Base-by-base conservation (phyloP, 2,329 filamentous ascomycete genomes). In the Botrytis fabae region DNA sequence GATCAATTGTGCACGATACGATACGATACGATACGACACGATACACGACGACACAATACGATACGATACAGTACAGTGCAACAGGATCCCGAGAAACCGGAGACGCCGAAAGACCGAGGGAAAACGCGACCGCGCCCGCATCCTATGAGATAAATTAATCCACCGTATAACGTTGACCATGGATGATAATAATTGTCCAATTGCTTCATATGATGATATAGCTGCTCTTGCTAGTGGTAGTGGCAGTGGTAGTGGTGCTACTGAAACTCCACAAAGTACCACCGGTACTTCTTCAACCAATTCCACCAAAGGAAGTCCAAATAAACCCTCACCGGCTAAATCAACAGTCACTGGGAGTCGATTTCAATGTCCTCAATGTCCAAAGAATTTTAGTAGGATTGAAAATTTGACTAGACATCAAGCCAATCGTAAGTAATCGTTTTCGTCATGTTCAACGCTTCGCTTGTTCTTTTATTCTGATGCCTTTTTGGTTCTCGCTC, bases 391-490 rank as follows among this genome's bases (percentile, higher is more conserved):
- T 75, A 79, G 74, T 65, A 76, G 79, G 57, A 78, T 79, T 44
- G 79, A 79, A 72, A 80, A 80, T 71, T 54, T 80, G 25, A 79
- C 78, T 4, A 72, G 79, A n/a, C 78, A 80, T 75, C 77, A 78
- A 70, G 79, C 79, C 16, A 80, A 80, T 73, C 79, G 79, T 80
- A 65, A 77, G 78, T 75, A 28, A 14, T 68, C 20, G 38, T 63
- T 32, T 63, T n/a, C 20, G 28, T n/a, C 20, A 28, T 18, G 9
- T 46, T n/a, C 16, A 28, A 10, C 25, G n/a, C 51, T 10, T 51
- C 25, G 16, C 7, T 60, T 18, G 32, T 22, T 22, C 4, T 28
- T 71, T 16, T 69, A 44, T 38, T 10, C 62, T 51, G 18, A 28
- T 28, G n/a, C 48, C 40, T 46, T 12, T 44, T 35, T 61, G 12